Conservation (phyloP, 306 rosid genomes). For the Rubus idaeus region DNA sequence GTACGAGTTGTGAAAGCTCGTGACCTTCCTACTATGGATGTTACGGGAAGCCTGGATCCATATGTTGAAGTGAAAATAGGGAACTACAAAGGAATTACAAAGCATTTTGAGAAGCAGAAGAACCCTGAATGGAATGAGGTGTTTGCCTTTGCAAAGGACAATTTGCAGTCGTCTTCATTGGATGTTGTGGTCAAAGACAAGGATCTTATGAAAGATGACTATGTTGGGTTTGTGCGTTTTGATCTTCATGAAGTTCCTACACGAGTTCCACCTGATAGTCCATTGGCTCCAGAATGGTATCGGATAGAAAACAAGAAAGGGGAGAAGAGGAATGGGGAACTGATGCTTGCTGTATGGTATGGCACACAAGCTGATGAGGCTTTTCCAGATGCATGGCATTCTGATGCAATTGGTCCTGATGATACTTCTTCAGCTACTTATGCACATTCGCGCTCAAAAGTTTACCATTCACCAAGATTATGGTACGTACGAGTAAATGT, state of each 20-base stretch:
- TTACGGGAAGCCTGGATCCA: constrained; percentile 91
- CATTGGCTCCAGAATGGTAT: constrained; percentile 96
- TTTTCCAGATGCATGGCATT: constrained; percentile 96
- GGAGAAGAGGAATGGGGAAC: constrained; percentile 65
- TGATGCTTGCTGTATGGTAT: constrained; percentile 96
- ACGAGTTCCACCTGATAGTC: constrained; percentile 89
- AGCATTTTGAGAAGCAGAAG: constrained; percentile 62
- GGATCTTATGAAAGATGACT: constrained; percentile 63
- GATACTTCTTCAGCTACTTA: constrained; percentile 39
- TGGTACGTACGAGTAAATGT: constrained; percentile 81
- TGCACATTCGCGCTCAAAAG: constrained; percentile 68
- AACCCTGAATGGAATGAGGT: constrained; percentile 91
- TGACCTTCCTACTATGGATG: constrained; percentile 76
- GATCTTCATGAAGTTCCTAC: constrained; percentile 69
- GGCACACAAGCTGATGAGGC: constrained; percentile 99
- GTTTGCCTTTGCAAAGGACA: constrained; percentile 74
- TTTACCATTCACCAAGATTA: constrained; percentile 76
- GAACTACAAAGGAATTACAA: constrained; percentile 73
- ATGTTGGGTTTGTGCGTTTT: constrained; percentile 60
- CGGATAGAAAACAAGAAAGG: constrained; percentile 61
- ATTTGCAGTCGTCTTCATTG: constrained; percentile 45
- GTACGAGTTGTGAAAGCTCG: constrained; percentile 91
- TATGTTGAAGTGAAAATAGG: constrained; percentile 84
- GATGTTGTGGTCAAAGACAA: constrained; percentile 78
- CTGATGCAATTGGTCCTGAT: constrained; percentile 67